phyloP scores from a whole-genome alignment of 1,284 basidiomycete species.

The Exobasidium cylindrosporum region DNA sequence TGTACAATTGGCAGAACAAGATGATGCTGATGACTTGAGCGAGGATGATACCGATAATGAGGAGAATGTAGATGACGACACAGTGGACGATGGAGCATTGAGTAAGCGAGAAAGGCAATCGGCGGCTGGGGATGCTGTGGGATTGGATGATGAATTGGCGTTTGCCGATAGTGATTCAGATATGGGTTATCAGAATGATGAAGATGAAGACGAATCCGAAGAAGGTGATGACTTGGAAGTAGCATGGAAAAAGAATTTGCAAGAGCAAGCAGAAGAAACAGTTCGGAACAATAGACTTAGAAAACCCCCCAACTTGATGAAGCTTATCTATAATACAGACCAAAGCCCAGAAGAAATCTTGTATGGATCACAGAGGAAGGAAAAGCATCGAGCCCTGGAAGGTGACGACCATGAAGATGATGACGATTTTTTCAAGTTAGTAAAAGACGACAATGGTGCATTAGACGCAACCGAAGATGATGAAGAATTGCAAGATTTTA shows the following conservation, averaged over 20 bases:
- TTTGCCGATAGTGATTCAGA: slow-evolving; percentile 55
- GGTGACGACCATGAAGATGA: slow-evolving; percentile 41
- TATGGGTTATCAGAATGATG: slow-evolving; percentile 35
- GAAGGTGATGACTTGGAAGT: slow-evolving; percentile 50
- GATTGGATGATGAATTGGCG: slow-evolving; percentile 35
- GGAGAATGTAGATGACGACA: slow-evolving; percentile 35
- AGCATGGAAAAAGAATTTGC: slow-evolving; percentile 79
- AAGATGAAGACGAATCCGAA: slow-evolving; percentile 27
- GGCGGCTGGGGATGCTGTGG: slow-evolving; percentile 1
- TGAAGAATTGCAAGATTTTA: slow-evolving; percentile 67
- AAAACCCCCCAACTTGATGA: slow-evolving; percentile 69
- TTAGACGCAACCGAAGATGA: slow-evolving; percentile 22
- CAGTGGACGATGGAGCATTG: slow-evolving; percentile 27
- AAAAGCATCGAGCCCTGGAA: not conserved
- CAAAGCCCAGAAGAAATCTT: slow-evolving; percentile 72
- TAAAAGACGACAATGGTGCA: slow-evolving; percentile 19
- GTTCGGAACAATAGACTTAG: slow-evolving; percentile 51
- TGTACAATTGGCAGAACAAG: slow-evolving; percentile 45
- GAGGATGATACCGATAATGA: slow-evolving; percentile 42
- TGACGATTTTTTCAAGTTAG: slow-evolving; percentile 73
- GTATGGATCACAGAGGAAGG: slow-evolving; percentile 54
- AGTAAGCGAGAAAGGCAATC: slow-evolving; percentile 23
- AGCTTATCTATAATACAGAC: slow-evolving; percentile 75
- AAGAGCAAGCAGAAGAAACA: slow-evolving; percentile 63
- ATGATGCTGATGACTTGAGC: slow-evolving; percentile 35